Base-by-base conservation (phyloP, 2,329 filamentous ascomycete genomes). In the Arachnomyces sp. region DNA sequence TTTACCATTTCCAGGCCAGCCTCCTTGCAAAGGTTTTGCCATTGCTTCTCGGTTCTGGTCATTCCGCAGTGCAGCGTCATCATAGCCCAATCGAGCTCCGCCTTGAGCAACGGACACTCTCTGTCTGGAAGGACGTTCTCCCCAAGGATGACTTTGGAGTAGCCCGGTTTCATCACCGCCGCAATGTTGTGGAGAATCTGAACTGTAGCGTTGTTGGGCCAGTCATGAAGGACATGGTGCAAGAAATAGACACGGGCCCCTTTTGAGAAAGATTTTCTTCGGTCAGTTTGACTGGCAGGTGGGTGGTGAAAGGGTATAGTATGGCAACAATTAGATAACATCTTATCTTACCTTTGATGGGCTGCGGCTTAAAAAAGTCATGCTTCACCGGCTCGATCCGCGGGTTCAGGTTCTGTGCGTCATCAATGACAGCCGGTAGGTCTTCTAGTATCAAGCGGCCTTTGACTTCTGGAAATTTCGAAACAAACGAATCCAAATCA, bases 401-500 rank as follows among this genome's bases (percentile, higher is more conserved):
- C 1, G 32, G 3, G 16, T 44, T 31, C 4, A 41, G n/a, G 5
- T 40, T 17, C n/a, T 45, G 36, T 12, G 52, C 50, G 13, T 57
- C 43, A 32, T 51, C 45, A 36, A 59, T 39, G 13, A 74, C 66
- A 2, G 57, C 51, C 0, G 65, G 60, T 4, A 69, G 54, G 44
- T 77, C 74, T 46, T 77, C 71, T 0, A 76, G 54, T 1, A 76
- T 51, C 2, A 75, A 50, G 3, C 60, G 55, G 1, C 72, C 71
- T 0, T 63, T 61, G 0, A 56, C 50, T 1, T 59, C 37, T 0
- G 67, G 62, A 44, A 63, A 61, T 35, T 65, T 62, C 0, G 48
- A 45, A 2, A 38, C 55, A 41, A 72, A 63, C 30, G 64, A 55
- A 2, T 48, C 45, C 4, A 68, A 41, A 44, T 71, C 62, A 42